A percentile compares a stretch with the other conserved stretches of the same genome.
Evolutionary conservation across 2,329 filamentous ascomycete genomes (phyloP).

Genomic region (Fusarium liriodendri): DNA sequence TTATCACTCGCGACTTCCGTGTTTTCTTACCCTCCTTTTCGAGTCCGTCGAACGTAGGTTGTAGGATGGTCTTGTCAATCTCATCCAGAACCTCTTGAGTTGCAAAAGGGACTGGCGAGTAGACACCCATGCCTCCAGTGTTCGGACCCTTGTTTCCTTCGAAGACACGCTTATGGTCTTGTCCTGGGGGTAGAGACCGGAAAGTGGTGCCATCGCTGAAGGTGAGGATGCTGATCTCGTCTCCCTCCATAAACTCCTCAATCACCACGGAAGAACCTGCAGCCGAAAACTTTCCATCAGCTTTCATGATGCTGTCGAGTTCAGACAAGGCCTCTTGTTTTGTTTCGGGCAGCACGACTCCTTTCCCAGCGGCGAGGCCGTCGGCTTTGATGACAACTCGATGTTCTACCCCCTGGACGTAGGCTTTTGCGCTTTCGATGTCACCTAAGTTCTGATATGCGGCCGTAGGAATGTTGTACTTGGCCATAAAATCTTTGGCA

Average conservation of each 20-base stretch:
- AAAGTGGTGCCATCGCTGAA: slow-evolving; percentile 76
- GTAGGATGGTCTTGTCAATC: slow-evolving; percentile 69
- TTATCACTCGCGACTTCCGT: no score
- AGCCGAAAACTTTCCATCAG: slow-evolving; percentile 69
- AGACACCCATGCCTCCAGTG: slow-evolving; percentile 82
- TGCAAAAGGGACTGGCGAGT: slow-evolving; percentile 71
- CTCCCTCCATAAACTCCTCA: slow-evolving; percentile 76
- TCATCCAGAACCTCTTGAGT: slow-evolving; percentile 63
- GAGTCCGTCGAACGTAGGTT: slow-evolving; percentile 74
- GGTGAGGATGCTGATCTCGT: slow-evolving; percentile 75
- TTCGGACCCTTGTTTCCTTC: slow-evolving; percentile 78
- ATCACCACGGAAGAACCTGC: slow-evolving; percentile 79
- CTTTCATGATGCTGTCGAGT: slow-evolving; percentile 75
- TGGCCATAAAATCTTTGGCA: slow-evolving; percentile 83
- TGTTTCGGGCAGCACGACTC: slow-evolving; percentile 51
- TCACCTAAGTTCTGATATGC: slow-evolving; percentile 75
- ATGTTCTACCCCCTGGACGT: slow-evolving; percentile 69
- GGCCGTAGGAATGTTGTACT: slow-evolving; percentile 78
- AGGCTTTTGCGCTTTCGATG: slow-evolving; percentile 68
- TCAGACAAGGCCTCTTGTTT: slow-evolving; percentile 72
- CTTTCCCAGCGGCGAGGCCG: slow-evolving; percentile 81
- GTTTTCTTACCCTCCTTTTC: slow-evolving; percentile 58
- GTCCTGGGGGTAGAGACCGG: slow-evolving; percentile 73
- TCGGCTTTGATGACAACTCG: slow-evolving; percentile 80
- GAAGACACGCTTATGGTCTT: slow-evolving; percentile 78